phyloP scores from a whole-genome alignment of 192 early-diverging fungal species.

The Irineochytrium annulatum region DNA sequence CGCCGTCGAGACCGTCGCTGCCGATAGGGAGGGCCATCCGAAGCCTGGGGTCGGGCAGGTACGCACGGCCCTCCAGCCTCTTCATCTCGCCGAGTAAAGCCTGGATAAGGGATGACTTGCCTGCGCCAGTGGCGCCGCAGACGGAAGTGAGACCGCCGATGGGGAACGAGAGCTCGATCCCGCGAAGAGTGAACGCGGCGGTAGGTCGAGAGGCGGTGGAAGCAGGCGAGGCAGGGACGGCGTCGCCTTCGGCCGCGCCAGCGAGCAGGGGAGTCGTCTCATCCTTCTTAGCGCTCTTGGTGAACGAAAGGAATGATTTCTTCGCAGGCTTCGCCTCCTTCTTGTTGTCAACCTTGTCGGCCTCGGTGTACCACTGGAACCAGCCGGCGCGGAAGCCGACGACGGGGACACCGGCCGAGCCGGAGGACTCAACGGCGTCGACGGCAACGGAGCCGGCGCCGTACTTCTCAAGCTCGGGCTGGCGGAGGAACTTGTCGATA shows the following conservation, averaged over 20 bases:
- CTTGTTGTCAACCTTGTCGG: neutral
- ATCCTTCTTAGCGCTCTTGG: neutral
- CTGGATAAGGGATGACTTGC: slow-evolving; percentile 71
- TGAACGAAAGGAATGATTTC: too few species aligned
- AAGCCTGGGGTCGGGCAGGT: slow-evolving; percentile 24
- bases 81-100: slow-evolving; percentile 81
- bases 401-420: neutral
- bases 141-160: slow-evolving; percentile 11
- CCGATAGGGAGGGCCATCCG: neutral
- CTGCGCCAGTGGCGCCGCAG: slow-evolving; percentile 46
- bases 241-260: neutral
- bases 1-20: neutral
- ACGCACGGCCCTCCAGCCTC: slow-evolving; percentile 26
- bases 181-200: slow-evolving; percentile 18
- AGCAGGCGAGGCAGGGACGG: neutral
- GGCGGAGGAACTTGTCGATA: slow-evolving; percentile 69
- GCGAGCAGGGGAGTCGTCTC: slow-evolving; percentile 18
- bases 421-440: neutral
- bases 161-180: slow-evolving; percentile 13
- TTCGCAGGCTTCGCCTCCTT: too few species aligned
- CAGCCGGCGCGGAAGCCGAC: slow-evolving; percentile 26
- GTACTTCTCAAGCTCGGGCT: slow-evolving; percentile 60
- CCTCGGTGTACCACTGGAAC: slow-evolving; percentile 20
- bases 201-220: neutral
- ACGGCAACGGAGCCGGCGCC: neutral